A percentile compares a stretch with the other conserved stretches of the same genome.
Evolutionary conservation across 768 basidiomycete genomes (phyloP).

Genomic region (Lentinula edodes): DNA sequence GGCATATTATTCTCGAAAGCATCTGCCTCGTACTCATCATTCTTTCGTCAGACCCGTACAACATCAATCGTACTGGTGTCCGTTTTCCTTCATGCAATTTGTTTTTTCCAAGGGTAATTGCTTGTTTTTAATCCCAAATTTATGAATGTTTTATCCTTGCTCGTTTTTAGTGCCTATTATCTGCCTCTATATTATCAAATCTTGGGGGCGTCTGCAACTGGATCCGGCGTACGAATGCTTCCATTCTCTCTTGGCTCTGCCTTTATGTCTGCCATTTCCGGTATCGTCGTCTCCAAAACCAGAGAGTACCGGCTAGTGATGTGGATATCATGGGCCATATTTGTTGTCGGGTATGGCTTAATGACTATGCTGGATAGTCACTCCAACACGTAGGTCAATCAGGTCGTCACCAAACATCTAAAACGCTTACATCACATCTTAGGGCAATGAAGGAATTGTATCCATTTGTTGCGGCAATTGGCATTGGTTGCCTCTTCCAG

Average conservation of each 20-base stretch:
- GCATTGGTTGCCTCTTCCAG: slow-evolving; percentile 24
- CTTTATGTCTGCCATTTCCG: slow-evolving; percentile 47
- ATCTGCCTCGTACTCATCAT: not conserved
- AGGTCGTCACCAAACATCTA: slow-evolving; percentile 19
- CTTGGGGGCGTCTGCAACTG: slow-evolving; percentile 69
- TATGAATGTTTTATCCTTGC: not conserved
- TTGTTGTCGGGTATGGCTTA: slow-evolving; percentile 63
- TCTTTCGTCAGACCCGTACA: not conserved
- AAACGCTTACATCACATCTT: not conserved
- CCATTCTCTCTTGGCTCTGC: slow-evolving; percentile 63
- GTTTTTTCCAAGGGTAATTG: slow-evolving; percentile 47
- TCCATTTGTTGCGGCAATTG: slow-evolving; percentile 39
- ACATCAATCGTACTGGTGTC: slow-evolving; percentile 52
- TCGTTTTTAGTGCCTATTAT: slow-evolving; percentile 1
- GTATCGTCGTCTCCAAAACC: slow-evolving; percentile 50
- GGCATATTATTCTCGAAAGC: not conserved
- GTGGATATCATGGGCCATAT: slow-evolving; percentile 53
- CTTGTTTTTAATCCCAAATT: not conserved
- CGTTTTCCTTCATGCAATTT: slow-evolving; percentile 49
- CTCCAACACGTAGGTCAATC: slow-evolving; percentile 44
- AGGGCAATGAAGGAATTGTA: slow-evolving; percentile 64
- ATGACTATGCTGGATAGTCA: slow-evolving; percentile 62
- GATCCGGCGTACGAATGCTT: slow-evolving; percentile 47
- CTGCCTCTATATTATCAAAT: slow-evolving; percentile 78
- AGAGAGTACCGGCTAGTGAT: slow-evolving; percentile 57